Percentiles rank a stretch among this genome's conserved stretches.
phyloP scores from a whole-genome alignment of 2,329 filamentous ascomycete species.

The Exophiala spinifera region DNA sequence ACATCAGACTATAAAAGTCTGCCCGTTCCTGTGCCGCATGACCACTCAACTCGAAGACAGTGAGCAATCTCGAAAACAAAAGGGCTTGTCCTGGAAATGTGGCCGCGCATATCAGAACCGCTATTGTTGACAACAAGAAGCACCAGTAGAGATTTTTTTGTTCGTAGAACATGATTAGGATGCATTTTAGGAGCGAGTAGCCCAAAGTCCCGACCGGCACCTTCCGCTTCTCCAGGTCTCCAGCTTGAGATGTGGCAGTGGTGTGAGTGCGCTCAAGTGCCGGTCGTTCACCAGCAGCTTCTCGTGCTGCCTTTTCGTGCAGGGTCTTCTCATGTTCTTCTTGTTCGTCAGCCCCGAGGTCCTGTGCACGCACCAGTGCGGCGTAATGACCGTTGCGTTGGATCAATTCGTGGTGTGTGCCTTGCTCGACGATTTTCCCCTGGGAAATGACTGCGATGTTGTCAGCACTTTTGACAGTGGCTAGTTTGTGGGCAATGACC shows the following conservation, averaged over 20 bases:
- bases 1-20: constrained; percentile 49
- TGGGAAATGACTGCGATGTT: constrained; percentile 72
- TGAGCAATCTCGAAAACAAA: constrained; percentile 31
- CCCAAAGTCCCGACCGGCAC: constrained; percentile 18
- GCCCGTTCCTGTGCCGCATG: constrained; percentile 30
- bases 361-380: constrained; percentile 47
- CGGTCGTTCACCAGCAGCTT: constrained; percentile 6
- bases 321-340: constrained; percentile 9
- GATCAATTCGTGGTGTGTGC: constrained; percentile 71
- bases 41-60: constrained; percentile 28
- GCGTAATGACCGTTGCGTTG: constrained; percentile 60
- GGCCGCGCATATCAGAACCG: constrained; percentile 37
- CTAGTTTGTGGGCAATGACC: constrained; percentile 71
- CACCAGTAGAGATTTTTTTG: constrained; percentile 36
- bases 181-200: constrained; percentile 36
- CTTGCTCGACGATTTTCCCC: constrained; percentile 68
- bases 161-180: constrained; percentile 37
- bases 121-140: constrained; percentile 32
- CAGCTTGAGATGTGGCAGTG: constrained; percentile 13
- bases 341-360: constrained; percentile 35
- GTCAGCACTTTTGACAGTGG: constrained; percentile 72
- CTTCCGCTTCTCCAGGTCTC: constrained; percentile 21
- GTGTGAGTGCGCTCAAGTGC: constrained; percentile 17
- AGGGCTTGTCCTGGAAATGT: constrained; percentile 50
- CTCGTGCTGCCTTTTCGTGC: constrained; percentile 10